Evolutionary conservation across 31 red algal species (phyloP), one percentile per base, ranked within the genome.

Genomic region (Asparagopsis taxiformis): DNA sequence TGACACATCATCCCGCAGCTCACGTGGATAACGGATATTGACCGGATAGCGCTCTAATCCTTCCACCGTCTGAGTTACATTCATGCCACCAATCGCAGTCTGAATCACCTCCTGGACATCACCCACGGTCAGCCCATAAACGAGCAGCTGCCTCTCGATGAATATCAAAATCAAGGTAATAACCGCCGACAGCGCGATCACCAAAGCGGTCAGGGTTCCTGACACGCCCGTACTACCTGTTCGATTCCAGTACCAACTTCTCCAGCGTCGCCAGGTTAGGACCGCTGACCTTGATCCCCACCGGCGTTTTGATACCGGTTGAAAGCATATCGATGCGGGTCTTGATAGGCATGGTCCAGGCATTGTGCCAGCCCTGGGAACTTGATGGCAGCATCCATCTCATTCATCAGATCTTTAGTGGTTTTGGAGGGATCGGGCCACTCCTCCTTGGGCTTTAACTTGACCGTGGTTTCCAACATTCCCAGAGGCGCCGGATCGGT

Each of bases 231-330:
- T 24, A 59, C 11, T 10, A 23, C 8, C 24, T 59, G 8, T 59
- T 59, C 55, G 10, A 59, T 10, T 24, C 24, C 15, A 9, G 9
- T 9, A 10, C 55, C 55, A 24, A 59, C 11, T 9, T 9, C 22
- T 59, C 55, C 8, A 59, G 16, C 9, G 55, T 59, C 24, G 9
- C 24, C 11, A 59, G 55, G 24, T 24, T 26, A 9, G 16, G 55
- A 21, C 55, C 55, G 16, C 22, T 21, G 11, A 59, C 15, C 55
- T 59, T 59, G 24, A 59, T 59, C 16, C 55, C 55, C 55, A 59
- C 22, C 9, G 55, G 55, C 9, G 55, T 20, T 59, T 20, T 9
- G 11, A 59, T 59, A 59, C 55, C 55, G 16, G 15, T 59, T 24
- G 9, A 20, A 13, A 59, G 55, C 55, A 59, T 59, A 8, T 16